Conservation (phyloP, 129 eudicot genomes). For the Smallanthus sonchifolius region DNA sequence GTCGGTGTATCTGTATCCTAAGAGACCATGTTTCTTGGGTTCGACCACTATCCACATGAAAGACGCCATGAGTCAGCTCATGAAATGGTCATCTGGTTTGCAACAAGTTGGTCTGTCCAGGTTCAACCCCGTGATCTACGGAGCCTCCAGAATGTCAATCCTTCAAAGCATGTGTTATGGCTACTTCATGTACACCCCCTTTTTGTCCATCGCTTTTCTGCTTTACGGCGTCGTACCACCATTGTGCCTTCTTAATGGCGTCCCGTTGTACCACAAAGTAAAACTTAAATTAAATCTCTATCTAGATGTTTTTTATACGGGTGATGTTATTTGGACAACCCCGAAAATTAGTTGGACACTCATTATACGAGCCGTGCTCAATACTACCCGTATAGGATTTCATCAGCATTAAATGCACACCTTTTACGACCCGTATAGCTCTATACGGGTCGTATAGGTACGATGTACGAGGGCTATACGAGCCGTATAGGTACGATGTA, state of each 20-base stretch:
- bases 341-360: too few species aligned
- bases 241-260: constrained; percentile 54
- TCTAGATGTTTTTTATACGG: too few species aligned
- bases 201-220: constrained; percentile 37
- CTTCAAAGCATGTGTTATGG: constrained; percentile 70
- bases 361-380: too few species aligned
- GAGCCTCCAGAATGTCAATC: constrained; percentile 53
- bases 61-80: constrained; percentile 69
- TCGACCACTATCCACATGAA: constrained; percentile 68
- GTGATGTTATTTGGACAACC: too few species aligned
- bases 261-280: constrained; percentile 64
- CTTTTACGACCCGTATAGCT: too few species aligned
- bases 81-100: constrained; percentile 75
- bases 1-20: constrained; percentile 63
- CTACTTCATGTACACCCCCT: constrained; percentile 41
- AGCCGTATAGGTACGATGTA: too few species aligned
- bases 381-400: too few species aligned
- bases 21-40: constrained; percentile 74
- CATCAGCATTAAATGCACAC: too few species aligned
- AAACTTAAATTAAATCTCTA: too few species aligned
- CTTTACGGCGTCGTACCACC: constrained; percentile 57
- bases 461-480: too few species aligned
- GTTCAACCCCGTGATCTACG: constrained; percentile 61
- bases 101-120: constrained; percentile 66
- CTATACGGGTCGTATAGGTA: too few species aligned